These are phyloP conservation scores for Cyberlindnera suaveolens DNA, from an alignment of 805 yeast genomes.

Conservation along the genomic window DNA sequence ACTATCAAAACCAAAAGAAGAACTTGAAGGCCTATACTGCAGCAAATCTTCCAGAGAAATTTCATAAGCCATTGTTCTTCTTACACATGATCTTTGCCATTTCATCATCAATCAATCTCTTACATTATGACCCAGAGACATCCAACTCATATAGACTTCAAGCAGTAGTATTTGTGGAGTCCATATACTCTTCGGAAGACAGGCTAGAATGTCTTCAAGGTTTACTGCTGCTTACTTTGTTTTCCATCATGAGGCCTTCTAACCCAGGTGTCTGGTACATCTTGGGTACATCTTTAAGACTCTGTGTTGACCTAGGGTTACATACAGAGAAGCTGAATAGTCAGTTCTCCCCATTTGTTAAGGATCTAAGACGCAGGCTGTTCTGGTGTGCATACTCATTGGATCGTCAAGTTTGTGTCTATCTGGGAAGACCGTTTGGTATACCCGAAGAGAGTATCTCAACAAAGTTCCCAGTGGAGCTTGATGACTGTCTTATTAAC, in stretches of 20 bases:
- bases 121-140: slow-evolving; percentile 57
- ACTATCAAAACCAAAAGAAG: slow-evolving; percentile 31
- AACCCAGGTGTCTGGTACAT: slow-evolving; percentile 92
- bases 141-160: slow-evolving; percentile 67
- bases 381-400: slow-evolving; percentile 89
- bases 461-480: slow-evolving; percentile 62
- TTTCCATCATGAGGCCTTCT: slow-evolving; percentile 83
- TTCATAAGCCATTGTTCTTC: slow-evolving; percentile 57
- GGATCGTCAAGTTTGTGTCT: slow-evolving; percentile 82
- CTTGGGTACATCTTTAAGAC: slow-evolving; percentile 70
- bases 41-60: slow-evolving; percentile 38
- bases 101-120: slow-evolving; percentile 66
- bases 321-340: slow-evolving; percentile 54
- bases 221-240: slow-evolving; percentile 57
- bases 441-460: slow-evolving; percentile 76
- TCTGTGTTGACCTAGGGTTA: slow-evolving; percentile 79
- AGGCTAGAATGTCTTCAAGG: slow-evolving; percentile 72
- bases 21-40: slow-evolving; percentile 1
- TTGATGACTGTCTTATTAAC: slow-evolving; percentile 66
- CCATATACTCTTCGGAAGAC: slow-evolving; percentile 51
- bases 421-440: slow-evolving; percentile 83
- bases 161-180: slow-evolving; percentile 53
- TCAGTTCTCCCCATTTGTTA: slow-evolving; percentile 44
- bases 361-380: slow-evolving; percentile 66
- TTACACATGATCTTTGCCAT: slow-evolving; percentile 75